phyloP scores from a whole-genome alignment of 306 rosid species.

The Gleditsia sinensis region DNA sequence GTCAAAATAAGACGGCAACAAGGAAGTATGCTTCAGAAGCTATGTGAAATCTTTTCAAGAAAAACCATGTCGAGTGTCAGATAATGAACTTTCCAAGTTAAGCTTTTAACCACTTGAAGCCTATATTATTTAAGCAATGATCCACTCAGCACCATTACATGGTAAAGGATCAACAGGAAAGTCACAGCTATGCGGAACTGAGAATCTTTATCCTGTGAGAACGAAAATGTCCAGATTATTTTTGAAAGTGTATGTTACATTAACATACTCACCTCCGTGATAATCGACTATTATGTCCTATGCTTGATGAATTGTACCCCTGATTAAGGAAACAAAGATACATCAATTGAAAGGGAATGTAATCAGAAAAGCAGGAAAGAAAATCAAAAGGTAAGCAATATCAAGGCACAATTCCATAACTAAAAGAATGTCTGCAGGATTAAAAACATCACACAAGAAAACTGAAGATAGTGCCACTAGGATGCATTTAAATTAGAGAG shows the following conservation, averaged over 20 bases:
- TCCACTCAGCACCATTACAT: neutral
- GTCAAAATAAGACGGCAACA: conserved; percentile 27
- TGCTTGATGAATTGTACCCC: conserved; percentile 61
- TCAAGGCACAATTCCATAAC: conserved; percentile 4
- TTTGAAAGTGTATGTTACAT: conserved; percentile 14
- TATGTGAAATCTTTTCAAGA: neutral
- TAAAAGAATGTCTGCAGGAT: neutral
- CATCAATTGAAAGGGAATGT: conserved; percentile 26
- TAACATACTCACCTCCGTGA: conserved; percentile 67
- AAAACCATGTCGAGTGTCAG: conserved; percentile 1
- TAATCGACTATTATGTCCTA: conserved; percentile 59
- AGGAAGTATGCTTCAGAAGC: conserved; percentile 11
- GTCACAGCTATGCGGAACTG: conserved; percentile 3
- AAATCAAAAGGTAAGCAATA: neutral
- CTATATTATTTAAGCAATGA: neutral
- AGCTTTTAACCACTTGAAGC: neutral
- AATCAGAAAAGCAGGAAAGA: neutral
- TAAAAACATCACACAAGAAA: conserved; percentile 2
- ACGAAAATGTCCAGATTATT: neutral
- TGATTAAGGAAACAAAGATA: conserved; percentile 46
- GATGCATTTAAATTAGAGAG: neutral
- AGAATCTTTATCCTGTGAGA: conserved; percentile 4
- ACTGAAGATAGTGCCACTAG: neutral
- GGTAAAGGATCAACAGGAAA: conserved; percentile 16
- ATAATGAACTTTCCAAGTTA: neutral